A percentile compares a stretch with the other conserved stretches of the same genome.
Conservation (phyloP, 2,329 filamentous ascomycete species). For the Zalaria obscura region DNA sequence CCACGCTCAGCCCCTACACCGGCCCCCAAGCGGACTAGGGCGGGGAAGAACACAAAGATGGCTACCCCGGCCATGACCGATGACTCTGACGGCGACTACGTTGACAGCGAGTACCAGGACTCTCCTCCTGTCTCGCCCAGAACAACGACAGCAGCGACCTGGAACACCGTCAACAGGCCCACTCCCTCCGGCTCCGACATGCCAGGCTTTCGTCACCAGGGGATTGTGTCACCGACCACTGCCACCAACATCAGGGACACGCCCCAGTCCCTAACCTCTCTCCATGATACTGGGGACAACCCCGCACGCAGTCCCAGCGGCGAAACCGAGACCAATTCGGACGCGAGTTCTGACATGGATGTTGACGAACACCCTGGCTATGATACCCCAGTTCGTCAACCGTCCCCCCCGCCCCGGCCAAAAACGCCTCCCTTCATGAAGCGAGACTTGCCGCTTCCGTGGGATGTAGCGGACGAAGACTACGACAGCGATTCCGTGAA, state of each 20-base stretch:
- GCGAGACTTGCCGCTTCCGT: neutral
- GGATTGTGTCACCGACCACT: neutral
- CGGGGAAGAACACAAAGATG: no score
- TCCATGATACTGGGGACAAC: no score
- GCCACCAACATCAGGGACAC: neutral
- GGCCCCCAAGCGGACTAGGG: no score
- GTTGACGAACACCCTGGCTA: neutral
- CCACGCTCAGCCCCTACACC: no score
- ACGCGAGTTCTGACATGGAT: neutral
- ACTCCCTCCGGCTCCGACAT: constrained; percentile 1
- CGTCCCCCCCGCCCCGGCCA: no score
- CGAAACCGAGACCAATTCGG: no score
- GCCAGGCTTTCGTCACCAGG: neutral
- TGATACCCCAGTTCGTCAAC: neutral
- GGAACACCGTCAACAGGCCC: constrained; percentile 14
- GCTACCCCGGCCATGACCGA: no score
- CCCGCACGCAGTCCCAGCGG: no score
- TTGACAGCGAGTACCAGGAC: neutral
- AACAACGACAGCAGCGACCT: constrained; percentile 8
- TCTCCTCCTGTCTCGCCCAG: constrained; percentile 17
- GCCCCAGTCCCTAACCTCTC: no score
- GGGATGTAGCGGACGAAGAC: constrained; percentile 1
- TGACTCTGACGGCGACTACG: no score
- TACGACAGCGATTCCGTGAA: constrained; percentile 1
- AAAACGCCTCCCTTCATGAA: neutral